Evolutionary conservation across 2,329 filamentous ascomycete genomes (phyloP).

Genomic region (Cryphonectria carpinicola): DNA sequence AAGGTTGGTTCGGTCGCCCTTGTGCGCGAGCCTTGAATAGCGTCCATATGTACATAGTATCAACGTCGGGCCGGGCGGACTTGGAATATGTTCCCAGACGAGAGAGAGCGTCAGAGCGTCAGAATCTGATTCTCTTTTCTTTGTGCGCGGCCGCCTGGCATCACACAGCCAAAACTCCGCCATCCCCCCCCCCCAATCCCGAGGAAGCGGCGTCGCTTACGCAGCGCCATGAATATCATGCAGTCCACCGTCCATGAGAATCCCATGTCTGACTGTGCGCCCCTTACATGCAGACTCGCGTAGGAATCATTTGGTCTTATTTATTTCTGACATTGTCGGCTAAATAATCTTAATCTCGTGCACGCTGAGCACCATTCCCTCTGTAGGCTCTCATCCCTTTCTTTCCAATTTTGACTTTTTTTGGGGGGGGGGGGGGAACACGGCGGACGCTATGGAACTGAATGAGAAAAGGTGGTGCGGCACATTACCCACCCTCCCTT

Average conservation of each 20-base stretch:
- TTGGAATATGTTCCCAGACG: background rate
- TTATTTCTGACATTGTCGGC: background rate
- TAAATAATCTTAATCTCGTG: background rate
- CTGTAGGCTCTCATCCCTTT: background rate
- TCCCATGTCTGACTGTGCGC: background rate
- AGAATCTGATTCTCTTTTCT: background rate
- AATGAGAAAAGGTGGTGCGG: slow-evolving; percentile 3
- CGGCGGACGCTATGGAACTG: background rate
- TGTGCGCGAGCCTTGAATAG: background rate
- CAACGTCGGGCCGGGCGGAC: no score
- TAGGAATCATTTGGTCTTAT: background rate
- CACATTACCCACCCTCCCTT: background rate
- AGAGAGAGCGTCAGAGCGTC: background rate
- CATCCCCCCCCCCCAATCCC: background rate
- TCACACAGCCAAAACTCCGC: background rate
- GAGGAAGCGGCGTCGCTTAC: slow-evolving; percentile 9
- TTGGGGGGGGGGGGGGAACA: no score
- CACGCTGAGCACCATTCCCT: background rate
- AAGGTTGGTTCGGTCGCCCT: background rate
- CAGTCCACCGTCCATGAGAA: background rate
- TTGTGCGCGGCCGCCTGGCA: background rate
- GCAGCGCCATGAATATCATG: slow-evolving; percentile 11
- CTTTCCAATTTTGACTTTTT: background rate
- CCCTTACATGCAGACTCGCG: background rate
- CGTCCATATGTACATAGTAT: no score